phyloP scores from a whole-genome alignment of 2,329 filamentous ascomycete genomes.

The Eutypella sp. region DNA sequence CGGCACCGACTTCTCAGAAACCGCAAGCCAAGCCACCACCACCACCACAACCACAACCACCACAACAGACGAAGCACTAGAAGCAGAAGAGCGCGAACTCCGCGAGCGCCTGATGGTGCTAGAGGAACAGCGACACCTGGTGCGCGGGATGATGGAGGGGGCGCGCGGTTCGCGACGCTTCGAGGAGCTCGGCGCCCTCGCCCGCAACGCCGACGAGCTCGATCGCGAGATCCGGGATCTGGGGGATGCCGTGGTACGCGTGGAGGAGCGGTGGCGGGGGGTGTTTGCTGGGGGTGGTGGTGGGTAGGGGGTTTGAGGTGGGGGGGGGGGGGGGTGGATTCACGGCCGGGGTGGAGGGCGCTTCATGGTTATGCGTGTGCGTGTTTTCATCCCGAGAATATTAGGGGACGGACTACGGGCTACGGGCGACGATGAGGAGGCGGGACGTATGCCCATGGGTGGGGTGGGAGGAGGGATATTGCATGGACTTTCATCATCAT shows the following conservation, averaged over 20 bases:
- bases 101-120: conserved; percentile 77
- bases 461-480: no score
- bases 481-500: no score
- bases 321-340: no score
- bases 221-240: conserved; percentile 69
- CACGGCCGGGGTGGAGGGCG: no score
- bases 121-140: conserved; percentile 87
- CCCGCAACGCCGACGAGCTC: conserved; percentile 76
- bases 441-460: no score
- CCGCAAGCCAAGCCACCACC: conserved; percentile 37
- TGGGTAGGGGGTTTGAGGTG: no score
- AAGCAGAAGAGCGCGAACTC: conserved; percentile 78
- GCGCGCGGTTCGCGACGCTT: conserved; percentile 74
- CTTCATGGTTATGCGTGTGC: no score
- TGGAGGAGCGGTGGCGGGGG: conserved; percentile 58
- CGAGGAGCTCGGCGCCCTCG: conserved; percentile 78
- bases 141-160: conserved; percentile 76
- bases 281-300: no score
- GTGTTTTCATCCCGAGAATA: no score
- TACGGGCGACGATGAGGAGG: no score
- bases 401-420: no score
- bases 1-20: conserved; percentile 39
- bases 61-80: conserved; percentile 55
- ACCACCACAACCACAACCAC: conserved; percentile 39
- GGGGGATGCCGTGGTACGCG: conserved; percentile 57